Percentiles rank a stretch among this genome's conserved stretches.
These are phyloP conservation scores for Gynostemma pentaphyllum DNA, from an alignment of 306 rosid genomes.

Conservation along the genomic window DNA sequence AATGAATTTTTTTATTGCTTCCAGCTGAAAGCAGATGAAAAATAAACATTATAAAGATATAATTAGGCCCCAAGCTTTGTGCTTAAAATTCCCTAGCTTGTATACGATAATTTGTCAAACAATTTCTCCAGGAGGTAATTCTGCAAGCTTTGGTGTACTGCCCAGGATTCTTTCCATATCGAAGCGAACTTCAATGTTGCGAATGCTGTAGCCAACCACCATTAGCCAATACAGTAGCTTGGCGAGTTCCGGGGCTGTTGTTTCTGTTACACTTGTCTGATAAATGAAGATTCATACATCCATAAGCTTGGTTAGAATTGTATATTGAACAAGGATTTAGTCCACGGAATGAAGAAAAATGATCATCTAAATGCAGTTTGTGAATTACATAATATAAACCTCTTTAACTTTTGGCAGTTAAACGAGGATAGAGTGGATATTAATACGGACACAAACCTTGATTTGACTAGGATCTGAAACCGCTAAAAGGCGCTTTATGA, in stretches of 20 bases:
- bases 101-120: conserved; percentile 15
- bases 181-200: conserved; percentile 88
- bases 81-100: not conserved
- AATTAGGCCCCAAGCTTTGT: too few relatives aligned
- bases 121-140: conserved; percentile 87
- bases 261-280: conserved; percentile 66
- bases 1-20: not conserved
- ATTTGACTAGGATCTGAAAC: conserved; percentile 84
- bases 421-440: not conserved
- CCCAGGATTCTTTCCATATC: conserved; percentile 98
- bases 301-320: not conserved
- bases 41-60: not conserved
- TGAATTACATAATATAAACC: too few relatives aligned
- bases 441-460: conserved; percentile 44
- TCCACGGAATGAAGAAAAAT: too few relatives aligned
- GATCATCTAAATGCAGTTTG: too few relatives aligned
- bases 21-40: not conserved
- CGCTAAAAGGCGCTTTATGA: conserved; percentile 88
- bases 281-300: not conserved
- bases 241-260: conserved; percentile 75
- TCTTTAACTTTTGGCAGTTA: not conserved
- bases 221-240: conserved; percentile 89
- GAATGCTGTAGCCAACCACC: conserved; percentile 93
- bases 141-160: conserved; percentile 68
- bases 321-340: not conserved